These are phyloP conservation scores for Lachnellula hyalina DNA, from an alignment of 2,329 filamentous ascomycete species.

Conservation along the genomic window DNA sequence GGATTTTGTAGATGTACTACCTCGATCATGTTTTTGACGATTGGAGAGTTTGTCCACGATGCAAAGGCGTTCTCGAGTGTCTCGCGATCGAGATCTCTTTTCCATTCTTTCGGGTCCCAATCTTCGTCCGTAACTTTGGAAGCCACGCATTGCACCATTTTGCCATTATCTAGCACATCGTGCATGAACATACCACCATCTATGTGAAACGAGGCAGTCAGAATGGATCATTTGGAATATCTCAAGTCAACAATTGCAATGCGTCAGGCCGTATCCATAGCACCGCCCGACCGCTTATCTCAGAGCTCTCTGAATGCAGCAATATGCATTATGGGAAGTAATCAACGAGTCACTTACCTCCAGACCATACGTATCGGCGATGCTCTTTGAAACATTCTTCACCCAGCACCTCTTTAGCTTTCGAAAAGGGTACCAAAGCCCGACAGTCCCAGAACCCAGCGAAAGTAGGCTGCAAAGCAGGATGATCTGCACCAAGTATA, in stretches of 20 bases:
- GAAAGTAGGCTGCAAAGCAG: neutral
- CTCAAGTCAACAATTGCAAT: no score
- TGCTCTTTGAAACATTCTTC: neutral
- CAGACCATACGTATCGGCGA: neutral
- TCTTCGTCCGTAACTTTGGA: neutral
- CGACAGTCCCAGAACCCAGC: neutral
- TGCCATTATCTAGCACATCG: neutral
- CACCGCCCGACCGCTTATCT: no score
- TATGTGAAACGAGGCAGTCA: no score
- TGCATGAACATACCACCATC: neutral
- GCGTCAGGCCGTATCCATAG: no score
- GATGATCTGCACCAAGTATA: neutral
- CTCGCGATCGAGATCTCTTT: neutral
- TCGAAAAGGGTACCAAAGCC: neutral
- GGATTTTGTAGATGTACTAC: neutral
- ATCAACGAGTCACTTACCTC: neutral
- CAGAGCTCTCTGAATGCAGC: neutral
- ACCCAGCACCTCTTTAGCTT: neutral
- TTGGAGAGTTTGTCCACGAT: neutral
- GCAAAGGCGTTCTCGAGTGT: neutral
- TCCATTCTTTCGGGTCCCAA: neutral
- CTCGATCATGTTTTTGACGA: neutral
- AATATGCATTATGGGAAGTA: neutral
- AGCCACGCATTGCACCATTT: constrained; percentile 1
- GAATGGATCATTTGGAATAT: no score